Percentiles rank a stretch among this genome's conserved stretches.
Conservation (phyloP, 345 rosid genomes). For the Aquilaria yunnanensis region DNA sequence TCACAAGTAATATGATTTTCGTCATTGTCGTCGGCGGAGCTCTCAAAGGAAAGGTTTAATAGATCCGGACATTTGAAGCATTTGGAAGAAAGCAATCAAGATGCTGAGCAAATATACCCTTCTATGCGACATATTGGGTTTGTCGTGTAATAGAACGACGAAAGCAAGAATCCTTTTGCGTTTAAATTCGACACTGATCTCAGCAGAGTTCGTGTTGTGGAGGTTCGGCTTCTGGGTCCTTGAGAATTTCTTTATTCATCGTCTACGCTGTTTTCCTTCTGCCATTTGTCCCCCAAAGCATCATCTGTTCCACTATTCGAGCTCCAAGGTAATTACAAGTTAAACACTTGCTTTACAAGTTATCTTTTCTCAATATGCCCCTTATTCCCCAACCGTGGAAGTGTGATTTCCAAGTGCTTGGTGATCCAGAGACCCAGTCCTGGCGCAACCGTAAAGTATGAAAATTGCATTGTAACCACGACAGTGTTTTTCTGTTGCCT, state of each 20-base stretch:
- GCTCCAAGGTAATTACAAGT: slow-evolving; percentile 13
- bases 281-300: slow-evolving; percentile 23
- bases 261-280: not conserved
- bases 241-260: not conserved
- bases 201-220: slow-evolving; percentile 13
- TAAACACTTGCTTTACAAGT: not conserved
- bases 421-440: no score
- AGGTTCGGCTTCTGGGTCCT: slow-evolving; percentile 9
- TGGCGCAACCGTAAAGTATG: no score
- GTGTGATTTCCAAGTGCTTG: not conserved
- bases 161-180: slow-evolving; percentile 10
- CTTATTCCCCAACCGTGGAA: not conserved
- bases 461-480: no score
- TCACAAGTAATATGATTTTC: no score
- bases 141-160: slow-evolving; percentile 18
- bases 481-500: not conserved
- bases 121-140: slow-evolving; percentile 3
- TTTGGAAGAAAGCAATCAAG: slow-evolving; percentile 21
- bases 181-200: slow-evolving; percentile 26
- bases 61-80: slow-evolving; percentile 1
- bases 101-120: not conserved
- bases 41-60: slow-evolving; percentile 2
- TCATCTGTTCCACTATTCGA: slow-evolving; percentile 9
- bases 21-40: slow-evolving; percentile 6
- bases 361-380: not conserved